phyloP scores from a whole-genome alignment of 1,284 basidiomycete species.

The Stygiomarasmius scandens region DNA sequence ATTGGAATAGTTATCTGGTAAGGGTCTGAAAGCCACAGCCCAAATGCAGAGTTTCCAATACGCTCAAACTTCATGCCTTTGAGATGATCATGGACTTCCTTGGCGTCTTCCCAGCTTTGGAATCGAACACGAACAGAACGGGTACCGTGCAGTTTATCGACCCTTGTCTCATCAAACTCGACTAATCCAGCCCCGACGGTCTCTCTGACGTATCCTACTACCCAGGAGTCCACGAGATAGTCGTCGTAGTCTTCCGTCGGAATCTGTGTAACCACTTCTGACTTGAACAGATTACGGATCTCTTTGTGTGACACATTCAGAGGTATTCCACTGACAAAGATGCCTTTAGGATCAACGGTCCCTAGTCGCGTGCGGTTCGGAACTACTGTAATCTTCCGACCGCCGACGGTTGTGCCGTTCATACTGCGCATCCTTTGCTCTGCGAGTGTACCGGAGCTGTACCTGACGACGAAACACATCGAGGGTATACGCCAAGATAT shows the following conservation, averaged over 20 bases:
- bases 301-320: constrained; percentile 16
- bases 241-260: constrained; percentile 17
- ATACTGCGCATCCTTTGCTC: constrained; percentile 32
- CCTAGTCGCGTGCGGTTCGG: constrained; percentile 39
- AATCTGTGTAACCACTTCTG: constrained; percentile 9
- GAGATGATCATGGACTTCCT: constrained; percentile 36
- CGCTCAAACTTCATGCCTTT: constrained; percentile 26
- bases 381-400: constrained; percentile 43
- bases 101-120: constrained; percentile 48
- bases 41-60: constrained; percentile 32
- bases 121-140: constrained; percentile 43
- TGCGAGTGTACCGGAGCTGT: constrained; percentile 30
- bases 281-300: constrained; percentile 22
- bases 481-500: constrained; percentile 49
- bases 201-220: constrained; percentile 8
- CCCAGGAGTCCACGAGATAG: constrained; percentile 5
- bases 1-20: constrained; percentile 48
- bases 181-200: constrained; percentile 21
- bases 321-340: constrained; percentile 39
- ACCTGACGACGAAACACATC: constrained; percentile 40
- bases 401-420: constrained; percentile 33
- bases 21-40: constrained; percentile 41
- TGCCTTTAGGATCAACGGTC: constrained; percentile 27
- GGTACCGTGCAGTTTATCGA: constrained; percentile 25
- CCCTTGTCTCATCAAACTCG: not conserved